Conservation (phyloP, 1,284 basidiomycete species). For the Naganishia cerealis region DNA sequence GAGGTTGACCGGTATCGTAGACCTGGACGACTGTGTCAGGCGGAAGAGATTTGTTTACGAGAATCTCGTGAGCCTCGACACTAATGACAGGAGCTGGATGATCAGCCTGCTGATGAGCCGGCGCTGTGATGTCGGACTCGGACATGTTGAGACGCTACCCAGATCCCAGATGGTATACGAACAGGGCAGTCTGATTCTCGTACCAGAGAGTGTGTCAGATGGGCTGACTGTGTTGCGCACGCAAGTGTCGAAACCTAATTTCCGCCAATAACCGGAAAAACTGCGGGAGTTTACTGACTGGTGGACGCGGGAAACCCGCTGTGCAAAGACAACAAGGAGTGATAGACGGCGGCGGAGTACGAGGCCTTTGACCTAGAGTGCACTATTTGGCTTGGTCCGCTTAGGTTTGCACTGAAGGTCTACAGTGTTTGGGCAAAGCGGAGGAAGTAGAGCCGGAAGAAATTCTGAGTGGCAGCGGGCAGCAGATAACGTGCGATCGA, state of each 20-base stretch:
- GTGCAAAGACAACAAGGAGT: background rate
- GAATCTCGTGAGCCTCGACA: background rate
- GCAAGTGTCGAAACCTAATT: background rate
- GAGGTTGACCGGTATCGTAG: conserved; percentile 21
- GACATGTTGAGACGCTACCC: conserved; percentile 5
- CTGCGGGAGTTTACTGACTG: background rate
- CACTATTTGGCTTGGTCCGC: background rate
- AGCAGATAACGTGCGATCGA: conserved; percentile 5
- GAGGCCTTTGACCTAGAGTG: background rate
- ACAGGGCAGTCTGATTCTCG: background rate
- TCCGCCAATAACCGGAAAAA: conserved; percentile 18
- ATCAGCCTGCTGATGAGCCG: conserved; percentile 4
- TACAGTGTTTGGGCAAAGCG: background rate
- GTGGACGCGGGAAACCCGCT: background rate
- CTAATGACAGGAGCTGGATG: background rate
- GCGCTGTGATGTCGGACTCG: background rate
- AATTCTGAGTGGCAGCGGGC: background rate
- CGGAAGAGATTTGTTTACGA: background rate
- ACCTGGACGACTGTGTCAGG: background rate
- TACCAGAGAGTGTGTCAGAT: background rate
- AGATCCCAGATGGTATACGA: background rate
- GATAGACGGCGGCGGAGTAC: too few species aligned
- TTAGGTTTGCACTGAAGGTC: background rate
- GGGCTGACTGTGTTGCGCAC: conserved; percentile 8
- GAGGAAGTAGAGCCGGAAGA: background rate